Base-by-base conservation (phyloP, 2,329 filamentous ascomycete species). In the Capronia epimyces region DNA sequence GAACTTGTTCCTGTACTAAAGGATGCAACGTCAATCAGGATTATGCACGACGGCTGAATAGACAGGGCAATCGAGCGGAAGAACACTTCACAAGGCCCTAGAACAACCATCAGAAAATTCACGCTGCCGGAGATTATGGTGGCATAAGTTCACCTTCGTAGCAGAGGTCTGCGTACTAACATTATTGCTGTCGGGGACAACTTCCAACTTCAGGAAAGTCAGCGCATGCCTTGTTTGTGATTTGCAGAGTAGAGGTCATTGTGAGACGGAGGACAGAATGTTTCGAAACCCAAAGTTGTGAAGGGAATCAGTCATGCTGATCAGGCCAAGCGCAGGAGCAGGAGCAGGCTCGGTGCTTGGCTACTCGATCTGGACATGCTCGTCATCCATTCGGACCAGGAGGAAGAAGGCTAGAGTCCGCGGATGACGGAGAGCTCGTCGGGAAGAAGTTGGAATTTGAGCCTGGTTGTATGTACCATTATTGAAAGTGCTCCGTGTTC, bases 11-110 rank as follows among this genome's bases (percentile, higher is more conserved):
- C 21, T 43, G 27, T 34, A 36, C 50, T 53, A 47, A 56, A 56
- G 43, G 37, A 52, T 53, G 53, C 37, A 43, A 56, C 46, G 43
- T 41, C 43, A 43, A 53, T 53, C 50, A 56, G 54, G 47, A 56
- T 34, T 47, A 49, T 43, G 52, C 34, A 42, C 52, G 36, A 55
- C 52, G 46, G 13, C 20, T 48, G 20, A 32, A 43, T 24, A 32
- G 46, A 51, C 27, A 36, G 13, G 36, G 15, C 10, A 32, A 9
- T n/a, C 27, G 39, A 49, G n/a, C 10, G 18, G 25, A 37, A 22
- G 15, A 20, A 16, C 21, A 12, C 43, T 16, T 25, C 25, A 7
- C 20, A n/a, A 18, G 31, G 13, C 32, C n/a, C 16, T 47, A 27
- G 20, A 29, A 25, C 21, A 10, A 9, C 3, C 9, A n/a, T 16